A percentile compares a stretch with the other conserved stretches of the same genome.
phyloP scores from a whole-genome alignment of 306 rosid species.

The Lithocarpus polystachyus region DNA sequence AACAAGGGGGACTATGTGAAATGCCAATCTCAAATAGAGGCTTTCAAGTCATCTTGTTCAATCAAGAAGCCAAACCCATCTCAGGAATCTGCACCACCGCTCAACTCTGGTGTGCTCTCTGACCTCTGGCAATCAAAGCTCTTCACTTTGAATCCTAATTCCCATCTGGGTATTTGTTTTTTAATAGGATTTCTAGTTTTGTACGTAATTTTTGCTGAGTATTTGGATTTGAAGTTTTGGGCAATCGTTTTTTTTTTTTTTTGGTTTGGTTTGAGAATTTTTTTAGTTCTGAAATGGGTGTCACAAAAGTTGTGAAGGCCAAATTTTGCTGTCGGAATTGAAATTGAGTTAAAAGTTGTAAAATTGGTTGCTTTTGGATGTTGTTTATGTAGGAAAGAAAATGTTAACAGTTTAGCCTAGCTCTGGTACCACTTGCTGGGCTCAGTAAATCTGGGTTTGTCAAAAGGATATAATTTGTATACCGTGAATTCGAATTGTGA shows the following conservation, averaged over 20 bases:
- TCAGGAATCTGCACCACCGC: conserved; percentile 26
- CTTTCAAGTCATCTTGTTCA: conserved; percentile 74
- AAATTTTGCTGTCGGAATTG: neutral
- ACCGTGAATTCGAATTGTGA: too few species aligned
- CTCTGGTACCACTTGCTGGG: neutral
- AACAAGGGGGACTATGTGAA: conserved; percentile 76
- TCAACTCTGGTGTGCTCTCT: conserved; percentile 12
- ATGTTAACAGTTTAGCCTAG: neutral
- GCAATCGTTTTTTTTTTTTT: neutral
- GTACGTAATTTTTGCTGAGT: neutral
- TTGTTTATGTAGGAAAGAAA: neutral
- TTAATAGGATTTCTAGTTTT: neutral
- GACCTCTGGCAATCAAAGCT: neutral
- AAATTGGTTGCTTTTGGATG: neutral
- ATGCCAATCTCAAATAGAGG: conserved; percentile 77
- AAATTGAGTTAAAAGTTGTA: neutral
- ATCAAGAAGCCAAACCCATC: conserved; percentile 51
- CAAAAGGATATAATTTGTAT: too few species aligned
- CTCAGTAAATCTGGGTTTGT: neutral
- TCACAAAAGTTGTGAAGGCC: neutral
- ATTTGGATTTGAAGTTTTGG: conserved; percentile 8
- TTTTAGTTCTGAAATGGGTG: neutral
- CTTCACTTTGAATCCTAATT: neutral
- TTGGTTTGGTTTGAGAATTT: neutral
- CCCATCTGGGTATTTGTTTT: conserved; percentile 8